Base-by-base conservation (phyloP, 257 asterid species). In the Buddleja alternifolia region DNA sequence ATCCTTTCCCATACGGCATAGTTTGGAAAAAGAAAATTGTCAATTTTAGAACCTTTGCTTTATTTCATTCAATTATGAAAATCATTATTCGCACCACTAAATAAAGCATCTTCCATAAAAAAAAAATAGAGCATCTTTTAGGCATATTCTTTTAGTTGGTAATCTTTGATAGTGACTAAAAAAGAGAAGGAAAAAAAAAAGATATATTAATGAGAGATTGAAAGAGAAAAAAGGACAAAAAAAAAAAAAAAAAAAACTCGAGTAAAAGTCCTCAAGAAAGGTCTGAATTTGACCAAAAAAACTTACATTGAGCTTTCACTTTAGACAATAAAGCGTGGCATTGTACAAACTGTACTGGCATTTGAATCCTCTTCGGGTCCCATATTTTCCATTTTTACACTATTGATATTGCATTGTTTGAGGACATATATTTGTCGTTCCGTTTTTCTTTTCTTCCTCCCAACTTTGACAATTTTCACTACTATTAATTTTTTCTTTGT, bases 141-240 rank as follows among this genome's bases (percentile, higher is more conserved):
- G 8, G 69, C 55, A 63, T 63, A 63, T 63, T 23, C 25, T 23
- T 29, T 14, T 62, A 45, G 68, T 62, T 62, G 56, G 25, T 29
- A 10, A 40, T 25, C 11, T 12, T 6, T 55, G 61, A 53, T 4
- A 53, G 14, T 20, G 15, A 47, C 23, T 17, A 47, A 15, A 47
- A 47, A 47, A 15, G 4, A 44, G 0, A 41, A 41, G 9, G 9
- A 7, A 8, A 39, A 42, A 42, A 42, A 0, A 6, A n/a, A 46
- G 8, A 8, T 2, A 10, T 50, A 2, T 1, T 24, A 23, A 16
- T 19, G 25, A 50, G 3, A 17, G 23, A 15, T n/a, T n/a, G n/a
- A 50, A 50, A 50, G 29, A 50, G 56, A 29, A 8, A 24, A 50
- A 8, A 48, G 4, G 56, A 19, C 56, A 20, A 0, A 8, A 46